Conservation (phyloP, 2,329 filamentous ascomycete species). For the Verticillium nonalfalfae region DNA sequence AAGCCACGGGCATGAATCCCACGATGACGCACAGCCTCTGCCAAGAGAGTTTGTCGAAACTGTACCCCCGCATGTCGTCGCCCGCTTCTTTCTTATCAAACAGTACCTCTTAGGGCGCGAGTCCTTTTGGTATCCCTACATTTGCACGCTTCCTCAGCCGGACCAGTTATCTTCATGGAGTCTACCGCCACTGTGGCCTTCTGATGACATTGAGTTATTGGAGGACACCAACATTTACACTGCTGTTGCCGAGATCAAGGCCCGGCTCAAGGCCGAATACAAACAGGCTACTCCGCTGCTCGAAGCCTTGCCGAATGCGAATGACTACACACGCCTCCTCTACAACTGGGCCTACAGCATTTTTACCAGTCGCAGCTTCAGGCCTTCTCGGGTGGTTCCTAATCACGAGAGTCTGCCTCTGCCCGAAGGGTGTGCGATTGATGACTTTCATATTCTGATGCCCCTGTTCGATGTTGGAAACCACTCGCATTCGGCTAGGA, state of each 20-base stretch:
- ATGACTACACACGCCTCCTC: constrained; percentile 37
- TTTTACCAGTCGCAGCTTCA: constrained; percentile 60
- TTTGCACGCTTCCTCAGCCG: constrained; percentile 58
- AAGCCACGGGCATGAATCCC: constrained; percentile 11
- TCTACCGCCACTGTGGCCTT: constrained; percentile 58
- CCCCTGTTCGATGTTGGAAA: constrained; percentile 69
- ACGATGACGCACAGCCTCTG: constrained; percentile 25
- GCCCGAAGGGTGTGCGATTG: constrained; percentile 32
- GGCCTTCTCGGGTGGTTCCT: constrained; percentile 50
- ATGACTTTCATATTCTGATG: constrained; percentile 62
- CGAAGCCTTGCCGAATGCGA: constrained; percentile 15
- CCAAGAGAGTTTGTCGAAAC: constrained; percentile 40
- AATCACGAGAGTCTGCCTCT: constrained; percentile 21
- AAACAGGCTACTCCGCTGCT: constrained; percentile 28
- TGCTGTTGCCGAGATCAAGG: constrained; percentile 40
- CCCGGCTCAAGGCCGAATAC: constrained; percentile 39
- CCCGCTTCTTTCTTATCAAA: constrained; percentile 63
- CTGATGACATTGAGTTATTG: constrained; percentile 51
- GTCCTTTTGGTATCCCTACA: constrained; percentile 65
- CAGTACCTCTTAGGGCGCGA: constrained; percentile 52
- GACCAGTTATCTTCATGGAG: constrained; percentile 41
- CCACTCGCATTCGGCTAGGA: constrained; percentile 54
- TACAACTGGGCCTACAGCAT: constrained; percentile 61
- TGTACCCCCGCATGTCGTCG: constrained; percentile 51
- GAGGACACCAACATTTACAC: constrained; percentile 47